Conservation (phyloP, 2,329 filamentous ascomycete genomes). For the Verticillium nonalfalfae region DNA sequence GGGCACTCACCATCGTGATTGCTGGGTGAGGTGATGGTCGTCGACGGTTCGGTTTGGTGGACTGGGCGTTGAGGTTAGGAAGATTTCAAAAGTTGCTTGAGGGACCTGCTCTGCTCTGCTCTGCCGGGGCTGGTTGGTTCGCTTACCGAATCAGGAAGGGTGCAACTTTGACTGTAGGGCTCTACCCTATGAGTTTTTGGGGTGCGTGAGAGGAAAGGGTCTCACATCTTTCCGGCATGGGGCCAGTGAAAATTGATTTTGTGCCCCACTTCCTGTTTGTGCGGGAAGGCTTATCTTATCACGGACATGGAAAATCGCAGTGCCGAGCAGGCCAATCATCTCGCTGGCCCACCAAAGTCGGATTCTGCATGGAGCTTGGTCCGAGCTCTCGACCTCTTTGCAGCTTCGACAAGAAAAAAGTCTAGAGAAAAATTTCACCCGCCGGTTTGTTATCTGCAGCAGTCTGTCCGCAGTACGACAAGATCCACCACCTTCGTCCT, state of each 20-base stretch:
- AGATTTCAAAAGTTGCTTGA: slow-evolving; percentile 35
- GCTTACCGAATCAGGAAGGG: slow-evolving; percentile 28
- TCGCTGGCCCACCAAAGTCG: slow-evolving; percentile 5
- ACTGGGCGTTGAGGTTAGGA: slow-evolving; percentile 28
- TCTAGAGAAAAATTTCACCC: slow-evolving; percentile 10
- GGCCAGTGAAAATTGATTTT: neutral
- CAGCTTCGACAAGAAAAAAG: slow-evolving; percentile 10
- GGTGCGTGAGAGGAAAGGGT: neutral
- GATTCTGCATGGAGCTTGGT: slow-evolving; percentile 8
- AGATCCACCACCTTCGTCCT: neutral
- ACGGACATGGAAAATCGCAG: neutral
- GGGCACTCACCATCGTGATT: slow-evolving; percentile 50
- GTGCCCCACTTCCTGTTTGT: neutral
- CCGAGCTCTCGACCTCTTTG: slow-evolving; percentile 6
- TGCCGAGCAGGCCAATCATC: slow-evolving; percentile 8
- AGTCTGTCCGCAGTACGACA: neutral
- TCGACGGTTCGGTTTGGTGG: slow-evolving; percentile 27
- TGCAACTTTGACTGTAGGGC: neutral
- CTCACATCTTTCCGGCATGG: neutral
- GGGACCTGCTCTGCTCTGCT: neutral
- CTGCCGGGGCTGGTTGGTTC: slow-evolving; percentile 28
- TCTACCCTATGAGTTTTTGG: neutral
- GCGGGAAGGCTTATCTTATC: neutral
- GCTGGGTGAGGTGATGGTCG: slow-evolving; percentile 46
- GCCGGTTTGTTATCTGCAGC: neutral